Evolutionary conservation across 352 stramenopile species (phyloP), one percentile per base, ranked within the genome.

Genomic region (Phytophthora meadii): DNA sequence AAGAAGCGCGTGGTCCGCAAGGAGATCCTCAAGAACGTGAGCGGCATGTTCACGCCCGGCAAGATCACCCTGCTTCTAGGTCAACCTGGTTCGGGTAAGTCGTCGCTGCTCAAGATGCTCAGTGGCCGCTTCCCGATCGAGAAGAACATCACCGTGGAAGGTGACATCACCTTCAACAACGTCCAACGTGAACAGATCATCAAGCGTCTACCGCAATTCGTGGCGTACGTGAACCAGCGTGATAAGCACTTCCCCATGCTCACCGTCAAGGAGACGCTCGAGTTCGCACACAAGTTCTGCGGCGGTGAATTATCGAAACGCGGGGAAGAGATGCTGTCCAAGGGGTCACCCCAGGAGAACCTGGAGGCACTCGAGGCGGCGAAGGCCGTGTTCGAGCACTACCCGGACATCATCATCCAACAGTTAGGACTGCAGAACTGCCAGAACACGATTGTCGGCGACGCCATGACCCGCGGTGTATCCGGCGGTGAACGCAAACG

Each of bases 191-290:
- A 69, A 6, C 54, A 77, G 14, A 61, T 86, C 24, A 19, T 54
- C 27, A 65, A 74, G n/a, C 49, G 61, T 0, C 48, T 87, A 28
- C 77, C 79, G n/a, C 79, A 84, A 46, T 69, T 82, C 41, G 50
- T 71, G 19, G 37, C 77, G 4, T 88, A 88, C 65, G 76, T 83
- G 37, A 66, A 52, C 34, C 77, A 89, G 55, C 61, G 51, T 0
- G 77, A 87, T 54, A 74, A 79, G 42, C 80, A 88, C 62, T 84
- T 74, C n/a, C 63, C 80, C 1, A 79, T 54, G 14, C 51, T 88
- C 14, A 84, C 77, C 2, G 79, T 86, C n/a, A 69, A 76, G 48
- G 79, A 88, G 58, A 88, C 80, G 27, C 63, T 87, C 7, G 50
- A 80, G 51, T 88, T 84, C 55, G 76, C 80, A 0, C 58, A 84